These are phyloP conservation scores for Linum lewisii DNA, from an alignment of 345 rosid species.

Conservation along the genomic window DNA sequence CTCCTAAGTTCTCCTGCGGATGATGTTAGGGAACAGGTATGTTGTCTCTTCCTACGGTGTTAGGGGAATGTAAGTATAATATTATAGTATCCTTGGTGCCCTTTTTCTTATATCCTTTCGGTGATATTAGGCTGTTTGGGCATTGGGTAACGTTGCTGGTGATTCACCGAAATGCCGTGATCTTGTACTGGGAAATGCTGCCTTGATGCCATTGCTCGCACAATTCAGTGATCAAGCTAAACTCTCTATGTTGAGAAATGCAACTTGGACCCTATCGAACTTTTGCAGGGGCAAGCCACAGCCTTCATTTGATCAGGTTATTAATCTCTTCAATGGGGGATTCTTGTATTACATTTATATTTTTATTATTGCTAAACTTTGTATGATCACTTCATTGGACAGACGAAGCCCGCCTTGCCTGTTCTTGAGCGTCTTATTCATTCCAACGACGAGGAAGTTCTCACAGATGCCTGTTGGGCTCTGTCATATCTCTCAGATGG, in stretches of 20 bases:
- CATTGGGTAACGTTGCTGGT: constrained; percentile 57
- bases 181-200: constrained; percentile 44
- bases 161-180: constrained; percentile 50
- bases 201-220: constrained; percentile 36
- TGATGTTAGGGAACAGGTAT: constrained; percentile 85
- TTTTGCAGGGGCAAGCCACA: constrained; percentile 56
- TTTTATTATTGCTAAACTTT: not conserved
- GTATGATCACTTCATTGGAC: not conserved
- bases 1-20: constrained; percentile 74
- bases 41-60: constrained; percentile 10
- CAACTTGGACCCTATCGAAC: constrained; percentile 59
- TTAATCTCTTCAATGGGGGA: not conserved
- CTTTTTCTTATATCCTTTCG: not conserved
- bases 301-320: constrained; percentile 47
- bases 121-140: constrained; percentile 48
- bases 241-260: constrained; percentile 46
- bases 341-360: not conserved
- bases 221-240: constrained; percentile 43
- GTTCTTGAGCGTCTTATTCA: constrained; percentile 62
- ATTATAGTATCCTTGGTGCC: not conserved
- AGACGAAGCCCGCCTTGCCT: constrained; percentile 82
- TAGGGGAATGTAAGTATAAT: too few species aligned
- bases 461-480: constrained; percentile 93
- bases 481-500: constrained; percentile 70
- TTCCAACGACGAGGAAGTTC: constrained; percentile 73